Evolutionary conservation across 2,329 filamentous ascomycete genomes (phyloP), one percentile per base, ranked within the genome.

Genomic region (Fusarium avenaceum): DNA sequence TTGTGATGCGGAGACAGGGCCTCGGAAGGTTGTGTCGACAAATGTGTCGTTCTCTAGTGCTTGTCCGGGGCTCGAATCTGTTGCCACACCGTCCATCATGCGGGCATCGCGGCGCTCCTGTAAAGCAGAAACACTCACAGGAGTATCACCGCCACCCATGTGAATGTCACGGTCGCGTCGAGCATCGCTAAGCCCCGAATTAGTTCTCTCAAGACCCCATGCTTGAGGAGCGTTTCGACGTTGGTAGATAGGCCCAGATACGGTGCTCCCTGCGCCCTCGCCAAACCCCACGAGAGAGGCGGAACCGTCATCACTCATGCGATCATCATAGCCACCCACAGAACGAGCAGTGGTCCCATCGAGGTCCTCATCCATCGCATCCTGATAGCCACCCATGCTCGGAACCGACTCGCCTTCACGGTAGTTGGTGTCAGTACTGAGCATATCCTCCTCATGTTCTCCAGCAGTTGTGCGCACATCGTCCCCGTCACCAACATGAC

Each of bases 281-380:
- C 95, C 95, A 72, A 97, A 97, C 1, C 92, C 95, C 11, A 97
- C 95, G 7, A 97, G 84, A 66, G 91, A 95, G 4, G 90, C 92
- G 52, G 89, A 90, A 9, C 90, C 91, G 74, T 97, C 93, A 72
- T 97, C 94, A 72, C 92, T 95, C 85, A 96, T 91, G 61, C 91
- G 92, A 69, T 93, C 92, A 63, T 88, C 85, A 60, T 81, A 86
- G 6, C 82, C 85, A 20, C 81, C 82, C 4, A 83, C 79, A 38
- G 84, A 87, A 17, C 81, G 82, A 33, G 76, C 81, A 4, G 80
- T 78, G 56, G 83, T 65, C 46, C 79, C 80, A 33, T 84, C 82
- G 17, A 83, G 77, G 60, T 87, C 85, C 48, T 86, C 82, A 52
- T 89, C 86, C 83, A 87, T 87, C 26, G 82, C 80, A 43, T 80